Conservation (phyloP, 2,329 filamentous ascomycete species). For the Colletotrichum sp. region DNA sequence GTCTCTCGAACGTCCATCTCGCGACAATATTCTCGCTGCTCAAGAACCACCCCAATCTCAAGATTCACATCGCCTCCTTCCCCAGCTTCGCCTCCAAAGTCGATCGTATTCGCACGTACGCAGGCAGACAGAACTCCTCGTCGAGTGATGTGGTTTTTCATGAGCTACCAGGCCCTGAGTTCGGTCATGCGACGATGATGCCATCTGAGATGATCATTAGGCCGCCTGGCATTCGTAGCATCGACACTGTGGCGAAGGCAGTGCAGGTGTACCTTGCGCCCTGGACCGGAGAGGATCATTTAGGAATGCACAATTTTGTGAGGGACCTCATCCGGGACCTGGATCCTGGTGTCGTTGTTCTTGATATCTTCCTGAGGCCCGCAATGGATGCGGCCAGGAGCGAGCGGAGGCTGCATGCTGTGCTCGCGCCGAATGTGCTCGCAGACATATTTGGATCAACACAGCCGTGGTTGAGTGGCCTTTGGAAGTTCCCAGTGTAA, state of each 20-base stretch:
- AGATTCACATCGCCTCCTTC: constrained; percentile 41
- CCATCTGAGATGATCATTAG: constrained; percentile 21
- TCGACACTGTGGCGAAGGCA: constrained; percentile 14
- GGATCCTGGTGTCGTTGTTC: constrained; percentile 34
- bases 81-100: constrained; percentile 13
- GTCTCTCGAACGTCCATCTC: constrained; percentile 41
- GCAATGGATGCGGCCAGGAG: constrained; percentile 27
- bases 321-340: constrained; percentile 31
- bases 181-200: constrained; percentile 17
- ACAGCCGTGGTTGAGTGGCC: constrained; percentile 40
- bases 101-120: constrained; percentile 17
- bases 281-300: constrained; percentile 34
- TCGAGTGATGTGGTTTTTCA: constrained; percentile 28
- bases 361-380: constrained; percentile 35
- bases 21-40: constrained; percentile 38
- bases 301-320: constrained; percentile 29
- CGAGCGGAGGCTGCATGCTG: constrained; percentile 33
- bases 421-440: constrained; percentile 49
- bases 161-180: constrained; percentile 25
- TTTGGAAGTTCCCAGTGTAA: constrained; percentile 46
- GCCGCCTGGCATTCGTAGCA: constrained; percentile 24
- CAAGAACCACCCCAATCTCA: constrained; percentile 33
- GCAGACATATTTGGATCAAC: constrained; percentile 40
- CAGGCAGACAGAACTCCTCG: constrained; percentile 17
- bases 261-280: constrained; percentile 28